Base-by-base conservation (phyloP, 495 filamentous ascomycete genomes). In the Hypoxylon rickii region DNA sequence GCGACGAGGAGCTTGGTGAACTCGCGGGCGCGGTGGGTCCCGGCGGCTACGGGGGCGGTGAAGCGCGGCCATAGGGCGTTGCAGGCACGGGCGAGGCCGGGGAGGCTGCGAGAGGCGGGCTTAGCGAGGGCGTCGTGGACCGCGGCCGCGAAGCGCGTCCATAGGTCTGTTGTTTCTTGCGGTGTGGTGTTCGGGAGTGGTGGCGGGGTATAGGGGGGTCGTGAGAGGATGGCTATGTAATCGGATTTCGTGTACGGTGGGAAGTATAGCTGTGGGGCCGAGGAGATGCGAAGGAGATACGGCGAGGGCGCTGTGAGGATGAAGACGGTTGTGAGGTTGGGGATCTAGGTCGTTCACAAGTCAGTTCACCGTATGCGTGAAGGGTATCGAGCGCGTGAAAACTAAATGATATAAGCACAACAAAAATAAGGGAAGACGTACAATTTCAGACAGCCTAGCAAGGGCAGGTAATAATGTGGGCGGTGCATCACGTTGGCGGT, bases 391-490 rank as follows among this genome's bases (percentile, higher is more conserved):
- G n/a, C n/a, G n/a, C n/a, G n/a, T n/a, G n/a, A n/a, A n/a, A n/a
- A n/a, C n/a, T n/a, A n/a, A 16, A 32, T 18, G 32, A 17, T 11
- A 13, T 33, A 8, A n/a, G 31, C 11, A 18, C 19, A 36, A 37
- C 10, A 11, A 46, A 16, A 31, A 24, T 33, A 38, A 16, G n/a
- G n/a, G n/a, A 20, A 31, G 16, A 77, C 86, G 61, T 72, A 90
- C 89, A 47, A 86, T 74, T 67, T 96, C 89, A 29, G 89, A 88
- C 44, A 96, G 70, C 36, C 90, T 79, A 22, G 86, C 88, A 32
- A 96, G 70, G 6, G 88, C 90, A n/a, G 91, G 84, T n/a, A 96
- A 71, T 1, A 97, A 70, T 0, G 89, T 97, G 8, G 83, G 81
- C 2, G 87, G 80, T 7, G 87, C 82, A 51, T 97, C 95, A 61